Evolutionary conservation across 805 yeast genomes (phyloP).

Genomic region (Clavispora vitiphila): DNA sequence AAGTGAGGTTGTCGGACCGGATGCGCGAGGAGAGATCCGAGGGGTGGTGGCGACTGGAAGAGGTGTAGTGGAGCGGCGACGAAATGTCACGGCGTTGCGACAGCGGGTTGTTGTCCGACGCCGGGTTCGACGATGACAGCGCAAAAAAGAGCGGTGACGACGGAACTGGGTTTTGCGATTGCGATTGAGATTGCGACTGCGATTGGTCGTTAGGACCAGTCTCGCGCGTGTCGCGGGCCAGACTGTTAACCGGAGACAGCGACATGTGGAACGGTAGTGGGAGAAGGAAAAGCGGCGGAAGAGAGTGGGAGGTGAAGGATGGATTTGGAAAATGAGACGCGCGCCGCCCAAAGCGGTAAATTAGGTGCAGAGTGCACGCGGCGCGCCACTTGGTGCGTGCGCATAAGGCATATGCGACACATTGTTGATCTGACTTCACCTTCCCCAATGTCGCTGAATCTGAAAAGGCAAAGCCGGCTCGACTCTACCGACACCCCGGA

Average conservation of each 20-base stretch:
- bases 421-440: not conserved
- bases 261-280: conserved; percentile 9
- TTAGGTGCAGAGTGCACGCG: conserved; percentile 2
- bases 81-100: conserved; percentile 32
- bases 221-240: conserved; percentile 8
- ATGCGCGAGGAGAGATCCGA: conserved; percentile 30
- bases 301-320: not conserved
- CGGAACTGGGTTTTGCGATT: conserved; percentile 39
- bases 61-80: conserved; percentile 48
- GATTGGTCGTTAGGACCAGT: conserved; percentile 5
- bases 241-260: conserved; percentile 16
- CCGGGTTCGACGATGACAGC: conserved; percentile 41
- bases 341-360: conserved; percentile 4
- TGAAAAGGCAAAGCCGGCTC: not conserved
- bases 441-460: conserved; percentile 1
- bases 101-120: conserved; percentile 27
- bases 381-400: not conserved
- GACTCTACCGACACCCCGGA: not conserved
- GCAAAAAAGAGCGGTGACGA: conserved; percentile 55
- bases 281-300: conserved; percentile 1
- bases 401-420: not conserved
- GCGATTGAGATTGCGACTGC: conserved; percentile 33
- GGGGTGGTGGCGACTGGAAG: conserved; percentile 31
- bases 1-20: conserved; percentile 42
- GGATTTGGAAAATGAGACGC: conserved; percentile 19